Base-by-base conservation (phyloP, 2,329 filamentous ascomycete species). In the Neopestalotiopsis sp. region DNA sequence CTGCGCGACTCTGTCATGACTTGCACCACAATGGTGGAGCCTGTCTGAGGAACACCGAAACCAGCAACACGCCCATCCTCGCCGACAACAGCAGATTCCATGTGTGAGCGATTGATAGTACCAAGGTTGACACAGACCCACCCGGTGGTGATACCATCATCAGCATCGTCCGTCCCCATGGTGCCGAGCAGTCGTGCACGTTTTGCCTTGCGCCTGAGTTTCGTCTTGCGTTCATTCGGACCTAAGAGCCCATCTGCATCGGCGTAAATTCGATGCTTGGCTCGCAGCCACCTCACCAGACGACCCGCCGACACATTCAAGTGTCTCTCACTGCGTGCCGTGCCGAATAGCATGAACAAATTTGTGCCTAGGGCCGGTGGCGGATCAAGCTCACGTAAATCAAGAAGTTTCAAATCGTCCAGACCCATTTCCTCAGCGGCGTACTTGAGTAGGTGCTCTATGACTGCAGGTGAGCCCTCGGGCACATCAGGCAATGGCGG, bases 51-150 rank as follows among this genome's bases (percentile, higher is more conserved):
- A 1, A 83, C 77, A 1, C 94, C 93, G 76, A 98, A 98, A 0
- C 95, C 95, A 42, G 94, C 90, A 68, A 95, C 89, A 9, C 87
- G 84, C 14, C 89, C 85, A 13, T 82, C 80, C 17, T 83, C 81
- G 24, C 85, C 83, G 49, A 85, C 77, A 32, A 83, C 80, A 12
- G 81, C 78, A 14, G 81, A 77, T 70, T 88, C 85, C 9, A 78
- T 76, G 17, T 78, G 75, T n/a, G 85, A 83, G 28, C 88, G 86
- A 58, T 91, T 88, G 1, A 94, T 86, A 17, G 88, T 88, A 4
- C 93, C 94, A 10, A 96, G 88, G 77, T 97, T 97, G 70, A 98
- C 93, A 80, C 96, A 99, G 24, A 99, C 92, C 96, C 96, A 99
- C 10, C 94, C 95, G 0, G 95, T 98, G 13, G 92, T 91, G 66